These are phyloP conservation scores for Phytopythium kandeliae DNA, from an alignment of 352 stramenopile genomes.

Conservation along the genomic window DNA sequence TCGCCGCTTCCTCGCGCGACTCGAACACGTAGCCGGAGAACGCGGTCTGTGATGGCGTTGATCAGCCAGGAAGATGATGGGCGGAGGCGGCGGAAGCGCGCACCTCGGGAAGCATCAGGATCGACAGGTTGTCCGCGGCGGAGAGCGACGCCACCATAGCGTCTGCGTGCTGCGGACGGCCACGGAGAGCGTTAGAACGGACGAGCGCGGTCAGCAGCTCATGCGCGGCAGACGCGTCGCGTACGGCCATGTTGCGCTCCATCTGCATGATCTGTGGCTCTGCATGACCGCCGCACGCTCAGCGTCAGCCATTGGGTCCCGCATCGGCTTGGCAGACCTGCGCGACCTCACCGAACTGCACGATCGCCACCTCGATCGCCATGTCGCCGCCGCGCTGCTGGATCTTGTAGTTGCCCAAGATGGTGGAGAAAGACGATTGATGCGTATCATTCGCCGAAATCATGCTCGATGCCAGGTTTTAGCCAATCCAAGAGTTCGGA, in stretches of 20 bases:
- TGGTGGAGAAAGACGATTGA: no score
- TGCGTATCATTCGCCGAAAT: no score
- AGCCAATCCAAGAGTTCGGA: no score
- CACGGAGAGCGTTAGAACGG: no score
- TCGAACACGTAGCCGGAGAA: slow-evolving; percentile 82
- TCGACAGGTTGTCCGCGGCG: slow-evolving; percentile 40
- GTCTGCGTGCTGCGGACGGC: slow-evolving; percentile 42
- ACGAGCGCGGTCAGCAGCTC: no score
- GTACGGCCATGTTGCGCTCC: slow-evolving; percentile 63
- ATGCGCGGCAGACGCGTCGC: background rate
- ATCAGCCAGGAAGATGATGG: background rate
- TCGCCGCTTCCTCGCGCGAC: slow-evolving; percentile 40
- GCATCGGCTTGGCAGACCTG: background rate
- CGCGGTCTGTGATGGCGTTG: slow-evolving; percentile 74
- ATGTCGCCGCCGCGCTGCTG: no score
- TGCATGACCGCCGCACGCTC: slow-evolving; percentile 7
- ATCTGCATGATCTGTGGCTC: slow-evolving; percentile 67
- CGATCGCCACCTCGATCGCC: slow-evolving; percentile 65
- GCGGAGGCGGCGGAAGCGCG: no score
- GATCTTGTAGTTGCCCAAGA: no score
- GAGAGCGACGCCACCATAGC: slow-evolving; percentile 53
- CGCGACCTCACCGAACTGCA: slow-evolving; percentile 63
- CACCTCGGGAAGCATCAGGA: slow-evolving; percentile 81
- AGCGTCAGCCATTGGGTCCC: background rate
- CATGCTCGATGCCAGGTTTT: no score